A percentile compares a stretch with the other conserved stretches of the same genome.
Conservation (phyloP, 306 rosid genomes). For the Inga laurina region DNA sequence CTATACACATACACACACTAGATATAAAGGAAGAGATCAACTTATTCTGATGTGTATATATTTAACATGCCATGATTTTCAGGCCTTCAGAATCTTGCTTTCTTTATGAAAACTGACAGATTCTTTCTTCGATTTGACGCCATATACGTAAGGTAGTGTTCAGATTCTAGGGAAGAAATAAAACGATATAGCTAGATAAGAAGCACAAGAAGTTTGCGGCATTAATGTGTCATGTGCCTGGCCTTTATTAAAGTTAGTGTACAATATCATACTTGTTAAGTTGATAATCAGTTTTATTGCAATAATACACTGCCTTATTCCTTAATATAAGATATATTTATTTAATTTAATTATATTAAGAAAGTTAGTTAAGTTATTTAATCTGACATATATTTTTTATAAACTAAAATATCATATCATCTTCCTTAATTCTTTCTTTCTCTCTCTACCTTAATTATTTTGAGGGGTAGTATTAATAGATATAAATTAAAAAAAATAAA, state of each 20-base stretch:
- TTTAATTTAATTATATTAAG: no score
- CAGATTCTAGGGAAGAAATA: not conserved
- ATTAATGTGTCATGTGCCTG: not conserved
- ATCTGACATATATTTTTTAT: no score
- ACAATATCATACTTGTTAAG: not conserved
- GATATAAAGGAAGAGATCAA: not conserved
- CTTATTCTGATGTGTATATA: not conserved
- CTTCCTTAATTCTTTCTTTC: no score
- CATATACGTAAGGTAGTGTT: not conserved
- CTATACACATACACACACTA: not conserved
- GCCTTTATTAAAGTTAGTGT: not conserved
- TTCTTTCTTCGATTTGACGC: slow-evolving; percentile 25
- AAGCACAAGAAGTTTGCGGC: not conserved
- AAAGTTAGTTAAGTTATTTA: no score
- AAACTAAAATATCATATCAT: no score
- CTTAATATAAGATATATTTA: no score
- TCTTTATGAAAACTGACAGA: slow-evolving; percentile 22
- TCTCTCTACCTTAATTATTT: no score
- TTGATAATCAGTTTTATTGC: not conserved
- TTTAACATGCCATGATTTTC: not conserved
- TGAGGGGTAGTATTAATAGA: no score
- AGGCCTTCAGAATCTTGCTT: not conserved
- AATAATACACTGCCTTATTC: not conserved
- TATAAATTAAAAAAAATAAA: no score
- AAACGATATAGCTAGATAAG: not conserved